Conservation (phyloP, 108 stramenopile genomes). For the Conticribra guillardii region DNA sequence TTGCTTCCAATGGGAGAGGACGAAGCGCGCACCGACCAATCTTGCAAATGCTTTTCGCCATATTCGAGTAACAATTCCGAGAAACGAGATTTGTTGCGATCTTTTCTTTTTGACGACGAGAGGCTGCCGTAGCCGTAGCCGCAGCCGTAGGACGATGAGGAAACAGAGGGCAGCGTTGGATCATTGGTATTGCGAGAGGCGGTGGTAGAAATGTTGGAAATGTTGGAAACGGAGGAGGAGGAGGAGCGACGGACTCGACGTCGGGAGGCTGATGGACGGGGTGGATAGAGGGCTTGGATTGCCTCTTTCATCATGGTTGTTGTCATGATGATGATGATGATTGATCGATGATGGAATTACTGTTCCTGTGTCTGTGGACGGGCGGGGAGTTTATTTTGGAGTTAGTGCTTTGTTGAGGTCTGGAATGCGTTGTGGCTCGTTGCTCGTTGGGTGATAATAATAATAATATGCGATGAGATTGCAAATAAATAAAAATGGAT, state of each 20-base stretch:
- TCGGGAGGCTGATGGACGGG: slow-evolving; percentile 40
- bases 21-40: slow-evolving; percentile 85
- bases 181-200: not conserved
- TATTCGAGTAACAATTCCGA: slow-evolving; percentile 76
- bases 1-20: slow-evolving; percentile 18
- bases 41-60: slow-evolving; percentile 72
- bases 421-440: too few relatives aligned
- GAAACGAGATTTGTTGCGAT: slow-evolving; percentile 53
- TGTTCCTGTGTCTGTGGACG: too few relatives aligned
- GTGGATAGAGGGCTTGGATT: slow-evolving; percentile 63
- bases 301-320: slow-evolving; percentile 60
- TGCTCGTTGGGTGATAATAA: too few relatives aligned
- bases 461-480: too few relatives aligned
- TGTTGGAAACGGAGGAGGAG: slow-evolving; percentile 9
- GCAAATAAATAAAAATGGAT: too few relatives aligned
- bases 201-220: not conserved
- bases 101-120: slow-evolving; percentile 6
- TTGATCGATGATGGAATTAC: too few relatives aligned
- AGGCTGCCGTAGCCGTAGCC: not conserved
- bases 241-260: slow-evolving; percentile 41
- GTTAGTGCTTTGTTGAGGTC: too few relatives aligned
- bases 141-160: not conserved
- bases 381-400: too few relatives aligned
- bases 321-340: not conserved
- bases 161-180: not conserved